Conservation (phyloP, 2,329 filamentous ascomycete species). For the Colletotrichum paranaense region DNA sequence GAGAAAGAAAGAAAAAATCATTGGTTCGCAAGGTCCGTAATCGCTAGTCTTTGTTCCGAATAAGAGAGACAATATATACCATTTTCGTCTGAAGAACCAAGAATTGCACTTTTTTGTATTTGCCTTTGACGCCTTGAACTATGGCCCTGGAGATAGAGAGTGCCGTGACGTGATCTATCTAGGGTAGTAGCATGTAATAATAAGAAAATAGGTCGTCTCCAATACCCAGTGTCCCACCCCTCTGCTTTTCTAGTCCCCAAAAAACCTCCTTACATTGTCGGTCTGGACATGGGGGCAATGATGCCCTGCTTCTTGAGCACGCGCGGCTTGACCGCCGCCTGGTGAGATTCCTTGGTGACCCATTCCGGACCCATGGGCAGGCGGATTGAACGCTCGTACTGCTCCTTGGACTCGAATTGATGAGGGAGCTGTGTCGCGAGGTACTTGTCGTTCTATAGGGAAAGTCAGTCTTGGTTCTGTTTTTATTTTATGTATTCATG, state of each 20-base stretch:
- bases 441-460: constrained; percentile 80
- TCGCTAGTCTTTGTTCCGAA: constrained; percentile 6
- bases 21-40: not conserved
- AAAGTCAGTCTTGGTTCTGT: too few relatives aligned
- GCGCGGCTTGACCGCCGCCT: constrained; percentile 88
- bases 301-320: constrained; percentile 92
- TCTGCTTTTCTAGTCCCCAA: not conserved
- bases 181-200: not conserved
- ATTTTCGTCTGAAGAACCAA: not conserved
- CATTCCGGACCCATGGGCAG: constrained; percentile 93
- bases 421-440: constrained; percentile 86
- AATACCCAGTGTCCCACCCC: not conserved
- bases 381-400: constrained; percentile 90
- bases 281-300: constrained; percentile 88
- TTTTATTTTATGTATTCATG: too few relatives aligned
- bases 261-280: constrained; percentile 52
- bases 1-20: constrained; percentile 15
- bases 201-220: not conserved
- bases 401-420: constrained; percentile 85
- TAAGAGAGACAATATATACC: not conserved
- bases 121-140: not conserved
- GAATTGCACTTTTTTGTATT: not conserved
- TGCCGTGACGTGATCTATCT: not conserved
- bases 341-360: constrained; percentile 96
- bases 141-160: not conserved